Conservation (phyloP, 2,329 filamentous ascomycete species). For the Xylariaceae sp. region DNA sequence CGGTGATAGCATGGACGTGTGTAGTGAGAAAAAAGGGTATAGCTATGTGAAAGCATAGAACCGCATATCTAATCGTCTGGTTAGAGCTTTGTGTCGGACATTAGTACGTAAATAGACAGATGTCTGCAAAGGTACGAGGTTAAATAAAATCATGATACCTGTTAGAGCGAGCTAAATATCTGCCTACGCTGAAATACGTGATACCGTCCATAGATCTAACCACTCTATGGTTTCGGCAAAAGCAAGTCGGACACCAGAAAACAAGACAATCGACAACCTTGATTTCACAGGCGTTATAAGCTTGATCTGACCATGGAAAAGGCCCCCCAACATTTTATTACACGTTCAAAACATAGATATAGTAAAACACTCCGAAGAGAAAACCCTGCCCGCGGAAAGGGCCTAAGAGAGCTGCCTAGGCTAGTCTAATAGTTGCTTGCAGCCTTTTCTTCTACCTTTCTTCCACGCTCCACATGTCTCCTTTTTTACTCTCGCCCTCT, state of each 20-base stretch:
- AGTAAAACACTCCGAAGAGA: not conserved
- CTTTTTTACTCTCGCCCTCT: not conserved
- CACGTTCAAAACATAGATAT: conserved; percentile 9
- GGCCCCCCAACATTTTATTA: conserved; percentile 3
- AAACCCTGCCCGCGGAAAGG: not conserved
- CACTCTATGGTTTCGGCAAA: too few species aligned
- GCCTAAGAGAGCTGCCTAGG: not conserved
- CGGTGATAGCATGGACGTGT: not conserved
- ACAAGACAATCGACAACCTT: too few species aligned
- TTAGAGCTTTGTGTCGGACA: conserved; percentile 2
- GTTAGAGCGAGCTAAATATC: not conserved
- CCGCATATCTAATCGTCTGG: not conserved
- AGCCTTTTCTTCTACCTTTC: too few species aligned
- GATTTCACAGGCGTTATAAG: too few species aligned
- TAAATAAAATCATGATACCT: conserved; percentile 5
- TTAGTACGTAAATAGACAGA: conserved; percentile 5
- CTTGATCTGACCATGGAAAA: not conserved
- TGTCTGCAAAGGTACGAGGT: conserved; percentile 1
- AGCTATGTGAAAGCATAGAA: not conserved
- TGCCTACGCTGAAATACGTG: not conserved
- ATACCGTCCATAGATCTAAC: too few species aligned
- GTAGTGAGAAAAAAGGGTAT: not conserved
- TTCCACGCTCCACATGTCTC: not conserved
- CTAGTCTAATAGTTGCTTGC: too few species aligned
- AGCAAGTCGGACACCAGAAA: too few species aligned